Conservation (phyloP, 768 basidiomycete genomes). For the Phaeolepiota aurea region DNA sequence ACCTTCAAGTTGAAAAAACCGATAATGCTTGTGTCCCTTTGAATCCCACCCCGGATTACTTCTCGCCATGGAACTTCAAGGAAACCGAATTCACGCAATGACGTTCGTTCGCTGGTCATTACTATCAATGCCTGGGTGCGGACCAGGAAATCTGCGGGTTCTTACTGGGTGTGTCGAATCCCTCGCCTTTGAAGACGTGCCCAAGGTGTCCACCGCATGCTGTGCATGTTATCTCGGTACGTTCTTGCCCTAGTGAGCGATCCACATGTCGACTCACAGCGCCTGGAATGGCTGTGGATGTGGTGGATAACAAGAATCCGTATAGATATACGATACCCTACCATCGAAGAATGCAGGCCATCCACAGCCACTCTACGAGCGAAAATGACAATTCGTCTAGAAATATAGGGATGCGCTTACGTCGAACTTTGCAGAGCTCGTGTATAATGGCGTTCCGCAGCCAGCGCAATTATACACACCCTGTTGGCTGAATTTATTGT, state of each 20-base stretch:
- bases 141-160: conserved; percentile 3
- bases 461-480: conserved; percentile 78
- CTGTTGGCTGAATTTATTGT: conserved; percentile 54
- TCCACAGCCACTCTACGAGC: conserved; percentile 69
- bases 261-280: conserved; percentile 80
- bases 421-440: conserved; percentile 83
- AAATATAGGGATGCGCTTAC: conserved; percentile 16
- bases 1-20: no score
- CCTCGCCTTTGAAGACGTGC: conserved; percentile 93
- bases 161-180: conserved; percentile 71
- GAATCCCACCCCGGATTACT: no score
- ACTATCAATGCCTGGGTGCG: background rate
- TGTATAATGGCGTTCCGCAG: conserved; percentile 80
- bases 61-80: conserved; percentile 60
- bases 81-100: conserved; percentile 91
- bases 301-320: background rate
- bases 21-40: no score
- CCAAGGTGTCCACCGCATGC: conserved; percentile 92
- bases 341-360: conserved; percentile 99
- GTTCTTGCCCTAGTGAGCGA: conserved; percentile 48
- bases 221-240: conserved; percentile 84
- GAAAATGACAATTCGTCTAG: background rate
- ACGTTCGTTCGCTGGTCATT: conserved; percentile 59
- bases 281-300: conserved; percentile 68
- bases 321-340: background rate